Evolutionary conservation across 1,284 basidiomycete species (phyloP).

Genomic region (Waitea zeae): DNA sequence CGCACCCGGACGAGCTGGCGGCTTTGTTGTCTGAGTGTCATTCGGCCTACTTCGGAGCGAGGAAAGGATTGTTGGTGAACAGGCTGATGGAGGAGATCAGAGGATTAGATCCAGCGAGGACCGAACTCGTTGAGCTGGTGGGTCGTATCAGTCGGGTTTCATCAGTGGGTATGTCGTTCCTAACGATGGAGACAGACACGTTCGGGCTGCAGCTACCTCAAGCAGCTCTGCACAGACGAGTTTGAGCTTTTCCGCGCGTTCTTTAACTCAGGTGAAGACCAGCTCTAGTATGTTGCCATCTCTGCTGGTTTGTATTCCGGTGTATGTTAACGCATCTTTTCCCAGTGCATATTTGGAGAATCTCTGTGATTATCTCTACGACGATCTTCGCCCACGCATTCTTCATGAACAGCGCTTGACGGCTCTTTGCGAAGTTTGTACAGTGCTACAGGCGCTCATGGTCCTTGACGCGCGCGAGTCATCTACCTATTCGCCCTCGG

Average conservation of each 20-base stretch:
- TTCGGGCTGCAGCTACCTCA: slow-evolving; percentile 79
- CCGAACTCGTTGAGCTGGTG: slow-evolving; percentile 77
- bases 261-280: slow-evolving; percentile 71
- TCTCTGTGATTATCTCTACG: slow-evolving; percentile 84
- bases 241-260: slow-evolving; percentile 73
- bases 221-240: slow-evolving; percentile 78
- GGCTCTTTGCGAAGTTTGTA: slow-evolving; percentile 84
- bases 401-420: slow-evolving; percentile 79
- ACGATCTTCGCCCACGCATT: slow-evolving; percentile 84
- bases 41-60: slow-evolving; percentile 56
- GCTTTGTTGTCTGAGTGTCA: slow-evolving; percentile 75
- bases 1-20: slow-evolving; percentile 63
- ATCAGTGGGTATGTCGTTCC: not conserved
- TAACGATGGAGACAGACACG: slow-evolving; percentile 41
- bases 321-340: not conserved
- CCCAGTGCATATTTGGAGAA: slow-evolving; percentile 71
- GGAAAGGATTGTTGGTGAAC: slow-evolving; percentile 53
- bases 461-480: slow-evolving; percentile 47
- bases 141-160: slow-evolving; percentile 10
- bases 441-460: slow-evolving; percentile 86
- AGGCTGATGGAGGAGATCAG: slow-evolving; percentile 67
- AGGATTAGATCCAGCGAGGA: slow-evolving; percentile 57
- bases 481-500: slow-evolving; percentile 13
- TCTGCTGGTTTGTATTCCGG: not conserved
- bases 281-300: slow-evolving; percentile 57